phyloP scores from a whole-genome alignment of 768 basidiomycete species.

The Termitomyces sp. region DNA sequence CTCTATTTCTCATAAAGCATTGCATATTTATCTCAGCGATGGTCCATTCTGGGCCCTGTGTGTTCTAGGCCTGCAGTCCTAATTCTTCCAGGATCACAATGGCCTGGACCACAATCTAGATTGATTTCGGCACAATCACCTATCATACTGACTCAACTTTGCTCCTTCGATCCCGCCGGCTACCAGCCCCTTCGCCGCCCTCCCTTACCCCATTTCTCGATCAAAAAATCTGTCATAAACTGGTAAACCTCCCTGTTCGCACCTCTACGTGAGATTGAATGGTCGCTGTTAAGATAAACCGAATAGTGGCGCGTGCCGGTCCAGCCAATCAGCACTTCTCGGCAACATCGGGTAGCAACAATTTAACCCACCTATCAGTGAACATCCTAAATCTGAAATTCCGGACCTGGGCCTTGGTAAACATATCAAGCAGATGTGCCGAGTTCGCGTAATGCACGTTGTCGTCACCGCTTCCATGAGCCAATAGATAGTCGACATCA shows the following conservation, averaged over 20 bases:
- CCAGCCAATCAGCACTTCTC: slow-evolving; percentile 15
- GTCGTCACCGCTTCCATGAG: slow-evolving; percentile 94
- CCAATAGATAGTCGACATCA: slow-evolving; percentile 76
- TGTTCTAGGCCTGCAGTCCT: slow-evolving; percentile 11
- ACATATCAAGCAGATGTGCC: slow-evolving; percentile 89
- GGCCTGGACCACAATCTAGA: slow-evolving; percentile 15
- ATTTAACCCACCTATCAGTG: slow-evolving; percentile 74
- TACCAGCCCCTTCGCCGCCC: slow-evolving; percentile 62
- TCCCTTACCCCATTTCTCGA: slow-evolving; percentile 93
- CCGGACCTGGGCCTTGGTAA: slow-evolving; percentile 72
- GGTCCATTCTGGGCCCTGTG: slow-evolving; percentile 16
- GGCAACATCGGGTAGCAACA: slow-evolving; percentile 8
- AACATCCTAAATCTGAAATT: slow-evolving; percentile 92
- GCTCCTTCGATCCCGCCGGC: slow-evolving; percentile 2
- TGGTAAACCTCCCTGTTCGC: slow-evolving; percentile 85
- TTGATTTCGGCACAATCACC: neutral
- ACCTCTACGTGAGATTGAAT: slow-evolving; percentile 67
- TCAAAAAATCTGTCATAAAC: slow-evolving; percentile 78
- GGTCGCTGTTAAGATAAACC: slow-evolving; percentile 54
- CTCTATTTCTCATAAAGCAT: slow-evolving; percentile 9
- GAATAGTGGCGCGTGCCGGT: slow-evolving; percentile 14
- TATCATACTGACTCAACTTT: no score
- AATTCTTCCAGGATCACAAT: slow-evolving; percentile 6
- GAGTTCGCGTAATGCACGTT: slow-evolving; percentile 95
- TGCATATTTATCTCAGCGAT: slow-evolving; percentile 19